Conservation (phyloP, 2,329 filamentous ascomycete genomes). For the Aspergillus neoniger region DNA sequence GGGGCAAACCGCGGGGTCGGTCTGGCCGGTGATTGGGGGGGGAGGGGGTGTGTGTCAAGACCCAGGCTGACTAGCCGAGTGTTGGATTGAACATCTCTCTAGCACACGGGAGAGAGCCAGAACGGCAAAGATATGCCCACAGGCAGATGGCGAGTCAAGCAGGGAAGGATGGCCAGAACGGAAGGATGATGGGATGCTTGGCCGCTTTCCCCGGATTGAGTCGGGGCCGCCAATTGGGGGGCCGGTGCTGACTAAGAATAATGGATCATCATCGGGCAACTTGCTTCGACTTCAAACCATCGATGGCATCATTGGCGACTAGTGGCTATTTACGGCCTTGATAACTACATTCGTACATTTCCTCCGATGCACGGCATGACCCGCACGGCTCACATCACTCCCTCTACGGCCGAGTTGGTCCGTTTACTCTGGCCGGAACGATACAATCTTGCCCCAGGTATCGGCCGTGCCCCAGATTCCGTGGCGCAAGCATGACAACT, state of each 20-base stretch:
- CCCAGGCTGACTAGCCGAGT: not conserved
- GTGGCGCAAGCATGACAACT: conserved; percentile 53
- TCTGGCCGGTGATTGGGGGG: not conserved
- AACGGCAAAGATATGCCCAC: too few relatives aligned
- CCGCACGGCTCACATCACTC: not conserved
- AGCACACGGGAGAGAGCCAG: not conserved
- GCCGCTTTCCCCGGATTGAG: conserved; percentile 4
- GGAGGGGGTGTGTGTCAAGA: not conserved
- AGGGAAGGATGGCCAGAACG: not conserved
- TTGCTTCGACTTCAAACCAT: too few relatives aligned
- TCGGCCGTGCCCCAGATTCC: conserved; percentile 60
- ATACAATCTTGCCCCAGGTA: conserved; percentile 57
- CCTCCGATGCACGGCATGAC: not conserved
- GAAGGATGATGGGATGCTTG: not conserved
- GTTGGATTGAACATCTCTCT: not conserved
- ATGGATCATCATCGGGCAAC: too few relatives aligned
- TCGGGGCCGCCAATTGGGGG: not conserved
- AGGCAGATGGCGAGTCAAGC: not conserved
- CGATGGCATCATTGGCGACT: not conserved
- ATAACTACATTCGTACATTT: not conserved
- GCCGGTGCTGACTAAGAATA: not conserved
- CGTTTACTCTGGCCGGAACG: conserved; percentile 33
- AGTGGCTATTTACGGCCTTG: not conserved
- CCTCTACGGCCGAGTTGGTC: not conserved
- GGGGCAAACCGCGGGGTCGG: not conserved